Evolutionary conservation across 805 yeast species (phyloP).

Genomic region (Helenozyma rhizophorensis): DNA sequence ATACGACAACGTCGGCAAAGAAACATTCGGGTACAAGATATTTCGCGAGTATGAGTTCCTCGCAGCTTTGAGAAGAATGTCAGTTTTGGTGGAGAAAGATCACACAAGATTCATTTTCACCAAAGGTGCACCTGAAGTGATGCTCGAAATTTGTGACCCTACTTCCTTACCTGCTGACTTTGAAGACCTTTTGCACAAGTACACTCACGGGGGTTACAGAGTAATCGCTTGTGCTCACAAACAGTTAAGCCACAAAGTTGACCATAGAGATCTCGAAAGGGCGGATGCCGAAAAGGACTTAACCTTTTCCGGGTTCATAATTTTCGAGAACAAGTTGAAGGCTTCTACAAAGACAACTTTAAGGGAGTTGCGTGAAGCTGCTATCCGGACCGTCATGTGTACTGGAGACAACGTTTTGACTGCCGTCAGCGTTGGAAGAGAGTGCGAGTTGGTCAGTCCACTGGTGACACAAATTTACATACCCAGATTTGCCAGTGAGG

Average conservation of each 20-base stretch:
- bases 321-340: conserved; percentile 90
- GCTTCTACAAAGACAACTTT: conserved; percentile 61
- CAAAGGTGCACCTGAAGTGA: conserved; percentile 97
- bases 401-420: conserved; percentile 96
- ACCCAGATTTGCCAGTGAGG: conserved; percentile 52
- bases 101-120: conserved; percentile 42
- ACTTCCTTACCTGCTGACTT: conserved; percentile 71
- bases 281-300: conserved; percentile 65
- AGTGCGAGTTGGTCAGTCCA: conserved; percentile 62
- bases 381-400: conserved; percentile 86
- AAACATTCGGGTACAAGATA: conserved; percentile 25
- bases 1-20: conserved; percentile 14
- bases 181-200: conserved; percentile 68
- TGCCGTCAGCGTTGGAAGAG: conserved; percentile 88
- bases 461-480: conserved; percentile 37
- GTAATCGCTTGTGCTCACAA: conserved; percentile 92
- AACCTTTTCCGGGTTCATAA: conserved; percentile 78
- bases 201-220: conserved; percentile 91
- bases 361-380: conserved; percentile 56
- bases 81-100: conserved; percentile 54
- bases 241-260: conserved; percentile 20
- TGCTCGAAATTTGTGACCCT: conserved; percentile 69
- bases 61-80: conserved; percentile 84
- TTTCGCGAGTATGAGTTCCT: conserved; percentile 72
- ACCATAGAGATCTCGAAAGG: conserved; percentile 38